phyloP scores from a whole-genome alignment of 495 filamentous ascomycete species.

The Beverwykella pulmonaria region DNA sequence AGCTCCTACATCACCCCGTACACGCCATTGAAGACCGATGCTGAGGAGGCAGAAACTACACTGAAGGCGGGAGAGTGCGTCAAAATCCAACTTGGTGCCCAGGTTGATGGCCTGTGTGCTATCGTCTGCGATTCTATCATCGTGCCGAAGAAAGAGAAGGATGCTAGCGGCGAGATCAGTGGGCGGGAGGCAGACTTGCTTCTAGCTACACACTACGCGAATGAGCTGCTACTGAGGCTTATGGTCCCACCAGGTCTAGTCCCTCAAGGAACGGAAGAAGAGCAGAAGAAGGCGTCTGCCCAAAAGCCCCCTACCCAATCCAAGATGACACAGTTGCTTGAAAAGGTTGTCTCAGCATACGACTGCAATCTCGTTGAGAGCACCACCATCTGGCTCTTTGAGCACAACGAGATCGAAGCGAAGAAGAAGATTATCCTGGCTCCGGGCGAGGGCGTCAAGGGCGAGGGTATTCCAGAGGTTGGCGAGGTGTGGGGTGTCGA shows the following conservation, averaged over 20 bases:
- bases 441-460: constrained; percentile 82
- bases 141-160: constrained; percentile 56
- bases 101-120: constrained; percentile 95
- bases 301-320: constrained; percentile 78
- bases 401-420: constrained; percentile 94
- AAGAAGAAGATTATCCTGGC: constrained; percentile 97
- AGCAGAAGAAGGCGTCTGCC: constrained; percentile 82
- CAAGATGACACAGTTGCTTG: constrained; percentile 80
- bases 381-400: constrained; percentile 94
- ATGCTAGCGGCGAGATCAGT: constrained; percentile 60
- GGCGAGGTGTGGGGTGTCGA: constrained; percentile 98
- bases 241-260: constrained; percentile 87
- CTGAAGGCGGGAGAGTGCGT: constrained; percentile 82
- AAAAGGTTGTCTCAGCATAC: constrained; percentile 90
- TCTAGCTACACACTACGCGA: constrained; percentile 90
- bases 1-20: constrained; percentile 94
- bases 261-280: constrained; percentile 82
- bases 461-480: constrained; percentile 85
- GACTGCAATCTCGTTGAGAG: constrained; percentile 93
- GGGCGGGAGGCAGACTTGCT: constrained; percentile 83
- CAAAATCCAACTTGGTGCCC: constrained; percentile 96
- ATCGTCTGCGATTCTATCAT: constrained; percentile 94
- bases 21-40: constrained; percentile 83
- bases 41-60: constrained; percentile 74
- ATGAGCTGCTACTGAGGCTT: constrained; percentile 87